These are phyloP conservation scores for Soucietia sequanensis DNA, from an alignment of 805 yeast species.

Conservation along the genomic window DNA sequence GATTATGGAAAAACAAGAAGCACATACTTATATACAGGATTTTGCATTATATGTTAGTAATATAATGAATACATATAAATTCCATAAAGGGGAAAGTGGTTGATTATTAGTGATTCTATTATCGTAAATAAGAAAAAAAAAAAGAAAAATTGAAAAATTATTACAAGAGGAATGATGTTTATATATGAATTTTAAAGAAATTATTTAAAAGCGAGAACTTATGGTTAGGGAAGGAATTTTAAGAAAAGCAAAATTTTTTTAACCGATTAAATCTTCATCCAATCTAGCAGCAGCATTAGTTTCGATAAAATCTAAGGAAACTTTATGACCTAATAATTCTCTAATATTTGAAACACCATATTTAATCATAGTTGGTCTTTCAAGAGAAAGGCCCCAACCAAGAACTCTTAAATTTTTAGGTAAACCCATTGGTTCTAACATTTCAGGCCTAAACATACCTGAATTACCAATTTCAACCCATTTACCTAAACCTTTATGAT, in stretches of 20 bases:
- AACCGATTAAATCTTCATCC: conserved; percentile 51
- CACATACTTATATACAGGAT: too few species aligned
- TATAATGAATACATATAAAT: too few species aligned
- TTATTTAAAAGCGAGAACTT: too few species aligned
- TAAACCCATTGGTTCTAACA: conserved; percentile 97
- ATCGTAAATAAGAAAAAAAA: too few species aligned
- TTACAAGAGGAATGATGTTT: too few species aligned
- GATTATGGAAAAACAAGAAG: too few species aligned
- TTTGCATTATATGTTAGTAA: too few species aligned
- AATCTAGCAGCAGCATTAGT: conserved; percentile 96
- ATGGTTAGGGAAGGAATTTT: too few species aligned
- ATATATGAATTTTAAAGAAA: too few species aligned
- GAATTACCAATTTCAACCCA: conserved; percentile 99
- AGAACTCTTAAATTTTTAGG: conserved; percentile 91
- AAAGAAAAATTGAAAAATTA: too few species aligned
- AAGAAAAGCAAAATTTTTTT: not conserved
- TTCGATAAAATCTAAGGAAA: conserved; percentile 89
- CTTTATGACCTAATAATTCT: conserved; percentile 96
- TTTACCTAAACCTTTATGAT: conserved; percentile 89
- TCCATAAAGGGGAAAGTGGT: too few species aligned
- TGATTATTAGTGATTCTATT: too few species aligned
- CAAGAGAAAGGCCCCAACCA: conserved; percentile 97
- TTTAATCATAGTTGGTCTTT: conserved; percentile 99
- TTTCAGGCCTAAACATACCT: conserved; percentile 99
- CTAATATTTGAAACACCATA: conserved; percentile 94